phyloP scores from a whole-genome alignment of 2,329 filamentous ascomycete genomes.

The Westerdykella aurantiaca region DNA sequence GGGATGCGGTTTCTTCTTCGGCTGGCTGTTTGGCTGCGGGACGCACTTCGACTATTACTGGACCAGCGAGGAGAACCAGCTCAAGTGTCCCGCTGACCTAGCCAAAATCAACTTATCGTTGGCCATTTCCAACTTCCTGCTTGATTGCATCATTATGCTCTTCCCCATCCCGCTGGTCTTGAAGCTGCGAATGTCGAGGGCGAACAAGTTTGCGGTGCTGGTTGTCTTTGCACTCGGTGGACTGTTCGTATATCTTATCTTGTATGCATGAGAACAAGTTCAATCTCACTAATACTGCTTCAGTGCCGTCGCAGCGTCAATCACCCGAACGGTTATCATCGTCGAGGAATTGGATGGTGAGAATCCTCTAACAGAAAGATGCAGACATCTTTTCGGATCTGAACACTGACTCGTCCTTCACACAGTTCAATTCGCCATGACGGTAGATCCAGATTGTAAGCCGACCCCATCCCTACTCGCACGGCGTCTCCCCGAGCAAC shows the following conservation, averaged over 20 bases:
- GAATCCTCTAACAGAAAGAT: too few relatives aligned
- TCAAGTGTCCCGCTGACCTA: slow-evolving; percentile 2
- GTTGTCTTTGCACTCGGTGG: slow-evolving; percentile 2
- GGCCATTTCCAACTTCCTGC: slow-evolving; percentile 1
- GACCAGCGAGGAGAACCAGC: slow-evolving; percentile 1
- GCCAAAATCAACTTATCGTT: slow-evolving; percentile 1
- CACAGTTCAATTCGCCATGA: not conserved
- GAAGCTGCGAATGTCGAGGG: slow-evolving; percentile 2
- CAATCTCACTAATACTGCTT: too few relatives aligned
- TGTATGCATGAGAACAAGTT: too few relatives aligned
- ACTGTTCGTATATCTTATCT: not conserved
- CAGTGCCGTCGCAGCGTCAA: too few relatives aligned
- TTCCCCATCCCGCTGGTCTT: slow-evolving; percentile 4
- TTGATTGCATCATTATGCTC: not conserved
- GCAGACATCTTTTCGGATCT: too few relatives aligned
- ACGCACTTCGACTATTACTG: slow-evolving; percentile 3
- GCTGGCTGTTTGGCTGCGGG: not conserved
- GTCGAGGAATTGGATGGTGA: too few relatives aligned
- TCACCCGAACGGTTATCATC: too few relatives aligned
- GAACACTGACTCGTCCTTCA: too few relatives aligned
- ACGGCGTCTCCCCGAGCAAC: not conserved
- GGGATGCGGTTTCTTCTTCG: slow-evolving; percentile 1
- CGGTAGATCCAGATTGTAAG: slow-evolving; percentile 3
- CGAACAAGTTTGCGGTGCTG: not conserved
- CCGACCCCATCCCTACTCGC: not conserved